Percentiles rank a stretch among this genome's conserved stretches.
phyloP scores from a whole-genome alignment of 257 asterid species.

The Schizonepeta tenuifolia region DNA sequence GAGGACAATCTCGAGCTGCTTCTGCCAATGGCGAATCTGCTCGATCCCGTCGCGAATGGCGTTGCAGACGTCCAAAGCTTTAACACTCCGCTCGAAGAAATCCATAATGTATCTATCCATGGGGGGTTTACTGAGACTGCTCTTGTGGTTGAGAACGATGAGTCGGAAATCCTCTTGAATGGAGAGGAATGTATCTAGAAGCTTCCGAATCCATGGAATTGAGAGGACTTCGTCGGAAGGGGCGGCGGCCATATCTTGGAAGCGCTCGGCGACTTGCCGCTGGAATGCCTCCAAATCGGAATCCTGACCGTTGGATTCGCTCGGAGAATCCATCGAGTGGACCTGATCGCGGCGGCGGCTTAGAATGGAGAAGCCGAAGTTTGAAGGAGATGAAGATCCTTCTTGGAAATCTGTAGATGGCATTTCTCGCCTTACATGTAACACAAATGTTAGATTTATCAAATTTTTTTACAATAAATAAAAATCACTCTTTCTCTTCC shows the following conservation, averaged over 20 bases:
- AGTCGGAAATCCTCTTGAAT: constrained; percentile 84
- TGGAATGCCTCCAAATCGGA: constrained; percentile 71
- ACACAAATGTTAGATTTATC: neutral
- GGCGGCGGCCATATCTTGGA: constrained; percentile 49
- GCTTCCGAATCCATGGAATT: constrained; percentile 72
- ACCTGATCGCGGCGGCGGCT: constrained; percentile 80
- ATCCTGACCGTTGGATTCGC: constrained; percentile 50
- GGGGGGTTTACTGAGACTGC: constrained; percentile 50
- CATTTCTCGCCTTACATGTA: constrained; percentile 58
- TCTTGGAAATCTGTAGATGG: constrained; percentile 79
- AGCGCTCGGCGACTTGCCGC: constrained; percentile 57
- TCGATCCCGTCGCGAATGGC: constrained; percentile 95
- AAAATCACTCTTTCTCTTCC: neutral
- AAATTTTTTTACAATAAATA: neutral
- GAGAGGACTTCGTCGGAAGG: constrained; percentile 62
- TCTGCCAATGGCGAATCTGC: constrained; percentile 86
- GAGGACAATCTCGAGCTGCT: constrained; percentile 75
- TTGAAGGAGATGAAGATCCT: constrained; percentile 56
- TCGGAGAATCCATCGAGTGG: constrained; percentile 72
- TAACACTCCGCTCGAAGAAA: constrained; percentile 79
- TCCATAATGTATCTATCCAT: constrained; percentile 69
- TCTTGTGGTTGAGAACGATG: constrained; percentile 52
- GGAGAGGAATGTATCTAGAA: constrained; percentile 66
- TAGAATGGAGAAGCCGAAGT: constrained; percentile 62
- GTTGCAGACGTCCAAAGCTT: constrained; percentile 89